Percentiles rank a stretch among this genome's conserved stretches.
Evolutionary conservation across 345 rosid genomes (phyloP).

Genomic region (Brassica juncea): DNA sequence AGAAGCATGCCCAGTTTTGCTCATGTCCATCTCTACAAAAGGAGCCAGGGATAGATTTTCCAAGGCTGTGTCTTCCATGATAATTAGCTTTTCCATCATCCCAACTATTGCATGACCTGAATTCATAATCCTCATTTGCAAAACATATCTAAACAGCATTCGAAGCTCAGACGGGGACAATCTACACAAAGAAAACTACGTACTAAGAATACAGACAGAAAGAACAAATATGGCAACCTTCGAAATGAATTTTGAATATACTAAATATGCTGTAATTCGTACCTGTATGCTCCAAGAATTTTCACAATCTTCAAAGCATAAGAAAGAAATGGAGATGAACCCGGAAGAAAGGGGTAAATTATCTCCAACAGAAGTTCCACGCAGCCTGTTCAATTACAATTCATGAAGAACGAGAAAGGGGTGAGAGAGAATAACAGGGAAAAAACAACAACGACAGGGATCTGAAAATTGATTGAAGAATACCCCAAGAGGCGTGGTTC

Average conservation of each 20-base stretch:
- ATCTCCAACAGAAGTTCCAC: slow-evolving; percentile 92
- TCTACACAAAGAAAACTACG: slow-evolving; percentile 55
- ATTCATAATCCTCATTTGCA: slow-evolving; percentile 77
- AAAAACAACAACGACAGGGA: slow-evolving; percentile 22
- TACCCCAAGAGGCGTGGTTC: slow-evolving; percentile 37
- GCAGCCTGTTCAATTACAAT: slow-evolving; percentile 58
- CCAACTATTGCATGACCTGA: slow-evolving; percentile 81
- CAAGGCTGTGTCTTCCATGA: slow-evolving; percentile 75
- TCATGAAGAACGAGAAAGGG: slow-evolving; percentile 24
- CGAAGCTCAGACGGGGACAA: slow-evolving; percentile 92
- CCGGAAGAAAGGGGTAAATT: slow-evolving; percentile 77
- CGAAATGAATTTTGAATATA: slow-evolving; percentile 13
- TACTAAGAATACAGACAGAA: slow-evolving; percentile 21
- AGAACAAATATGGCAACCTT: slow-evolving; percentile 16
- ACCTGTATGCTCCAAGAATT: slow-evolving; percentile 96
- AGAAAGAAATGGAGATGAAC: slow-evolving; percentile 80
- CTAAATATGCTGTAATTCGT: slow-evolving; percentile 18
- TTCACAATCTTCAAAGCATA: slow-evolving; percentile 92
- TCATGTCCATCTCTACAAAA: slow-evolving; percentile 94
- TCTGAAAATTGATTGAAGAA: slow-evolving; percentile 27
- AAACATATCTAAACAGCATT: slow-evolving; percentile 71
- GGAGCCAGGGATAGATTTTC: slow-evolving; percentile 91
- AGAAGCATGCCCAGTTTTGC: slow-evolving; percentile 93
- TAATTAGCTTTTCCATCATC: slow-evolving; percentile 88
- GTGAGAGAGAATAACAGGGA: slow-evolving; percentile 38